Percentiles rank a stretch among this genome's conserved stretches.
Evolutionary conservation across 805 yeast species (phyloP).

Genomic region (Yarrowia phangngaensis): DNA sequence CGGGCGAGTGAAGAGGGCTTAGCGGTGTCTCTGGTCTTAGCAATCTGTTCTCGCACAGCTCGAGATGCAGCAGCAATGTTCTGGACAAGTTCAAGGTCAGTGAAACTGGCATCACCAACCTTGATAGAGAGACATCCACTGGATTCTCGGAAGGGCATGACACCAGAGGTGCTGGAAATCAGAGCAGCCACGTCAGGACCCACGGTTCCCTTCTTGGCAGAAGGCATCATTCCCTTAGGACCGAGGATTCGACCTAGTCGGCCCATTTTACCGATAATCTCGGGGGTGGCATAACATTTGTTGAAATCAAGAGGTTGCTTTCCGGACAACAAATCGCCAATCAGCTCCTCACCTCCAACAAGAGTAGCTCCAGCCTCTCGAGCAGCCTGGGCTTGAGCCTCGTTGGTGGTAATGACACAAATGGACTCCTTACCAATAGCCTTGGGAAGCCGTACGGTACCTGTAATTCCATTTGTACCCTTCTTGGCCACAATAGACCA

Average conservation of each 20-base stretch:
- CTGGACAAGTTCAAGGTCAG: slow-evolving; percentile 68
- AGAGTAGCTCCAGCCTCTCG: slow-evolving; percentile 55
- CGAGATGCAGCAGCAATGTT: slow-evolving; percentile 66
- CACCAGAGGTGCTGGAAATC: slow-evolving; percentile 57
- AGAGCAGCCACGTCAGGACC: slow-evolving; percentile 56
- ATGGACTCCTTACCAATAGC: slow-evolving; percentile 64
- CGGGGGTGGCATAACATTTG: slow-evolving; percentile 82
- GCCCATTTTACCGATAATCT: slow-evolving; percentile 57
- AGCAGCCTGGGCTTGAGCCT: slow-evolving; percentile 52
- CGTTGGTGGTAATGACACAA: slow-evolving; percentile 62
- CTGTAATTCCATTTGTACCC: slow-evolving; percentile 72
- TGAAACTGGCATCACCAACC: slow-evolving; percentile 71
- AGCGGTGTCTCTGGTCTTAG: slow-evolving; percentile 23
- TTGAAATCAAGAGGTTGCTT: slow-evolving; percentile 53
- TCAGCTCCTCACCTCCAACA: slow-evolving; percentile 70
- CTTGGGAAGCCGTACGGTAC: slow-evolving; percentile 67
- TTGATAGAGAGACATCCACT: slow-evolving; percentile 54
- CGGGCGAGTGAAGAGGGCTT: slow-evolving; percentile 22
- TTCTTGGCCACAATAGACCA: slow-evolving; percentile 64
- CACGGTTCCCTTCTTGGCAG: slow-evolving; percentile 80
- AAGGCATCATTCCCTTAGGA: slow-evolving; percentile 86
- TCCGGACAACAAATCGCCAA: slow-evolving; percentile 56
- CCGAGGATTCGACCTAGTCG: slow-evolving; percentile 79
- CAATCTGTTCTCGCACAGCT: slow-evolving; percentile 47
- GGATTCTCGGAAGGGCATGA: slow-evolving; percentile 74